Evolutionary conservation across 73 alveolate genomes (phyloP).

Genomic region (Blepharisma japonicum): DNA sequence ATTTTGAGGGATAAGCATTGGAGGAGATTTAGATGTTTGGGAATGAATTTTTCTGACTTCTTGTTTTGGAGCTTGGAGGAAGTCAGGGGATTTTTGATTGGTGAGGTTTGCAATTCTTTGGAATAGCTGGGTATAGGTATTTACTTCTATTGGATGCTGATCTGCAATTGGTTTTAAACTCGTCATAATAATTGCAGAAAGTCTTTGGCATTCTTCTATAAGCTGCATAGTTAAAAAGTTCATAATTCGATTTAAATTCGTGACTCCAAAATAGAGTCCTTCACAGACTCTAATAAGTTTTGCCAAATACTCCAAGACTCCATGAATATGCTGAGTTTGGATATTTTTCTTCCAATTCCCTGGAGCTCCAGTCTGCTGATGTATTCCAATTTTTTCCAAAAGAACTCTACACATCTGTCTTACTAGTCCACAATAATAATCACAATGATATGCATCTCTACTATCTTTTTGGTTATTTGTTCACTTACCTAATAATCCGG

Average conservation of each 20-base stretch:
- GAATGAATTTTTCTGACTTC: neutral
- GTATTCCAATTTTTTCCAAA: conserved; percentile 3
- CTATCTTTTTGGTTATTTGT: neutral
- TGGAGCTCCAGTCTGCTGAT: neutral
- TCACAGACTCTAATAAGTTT: conserved; percentile 8
- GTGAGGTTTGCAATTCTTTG: neutral
- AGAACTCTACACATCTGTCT: conserved; percentile 2
- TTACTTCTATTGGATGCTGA: neutral
- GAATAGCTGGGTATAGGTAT: neutral
- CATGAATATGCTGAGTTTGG: neutral
- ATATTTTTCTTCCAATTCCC: conserved; percentile 25
- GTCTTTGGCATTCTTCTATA: conserved; percentile 19
- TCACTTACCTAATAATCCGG: neutral
- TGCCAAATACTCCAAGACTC: neutral
- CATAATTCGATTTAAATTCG: neutral
- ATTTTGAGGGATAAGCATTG: too few species aligned
- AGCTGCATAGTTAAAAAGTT: neutral
- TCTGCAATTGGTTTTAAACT: neutral
- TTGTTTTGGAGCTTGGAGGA: neutral
- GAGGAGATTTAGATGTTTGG: neutral
- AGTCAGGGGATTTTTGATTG: neutral
- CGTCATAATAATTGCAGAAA: neutral
- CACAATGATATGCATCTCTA: neutral
- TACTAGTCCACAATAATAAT: neutral
- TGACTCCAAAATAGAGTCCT: neutral